A percentile compares a stretch with the other conserved stretches of the same genome.
These are phyloP conservation scores for Cladophialophora psammophila DNA, from an alignment of 2,329 filamentous ascomycete species.

Conservation along the genomic window DNA sequence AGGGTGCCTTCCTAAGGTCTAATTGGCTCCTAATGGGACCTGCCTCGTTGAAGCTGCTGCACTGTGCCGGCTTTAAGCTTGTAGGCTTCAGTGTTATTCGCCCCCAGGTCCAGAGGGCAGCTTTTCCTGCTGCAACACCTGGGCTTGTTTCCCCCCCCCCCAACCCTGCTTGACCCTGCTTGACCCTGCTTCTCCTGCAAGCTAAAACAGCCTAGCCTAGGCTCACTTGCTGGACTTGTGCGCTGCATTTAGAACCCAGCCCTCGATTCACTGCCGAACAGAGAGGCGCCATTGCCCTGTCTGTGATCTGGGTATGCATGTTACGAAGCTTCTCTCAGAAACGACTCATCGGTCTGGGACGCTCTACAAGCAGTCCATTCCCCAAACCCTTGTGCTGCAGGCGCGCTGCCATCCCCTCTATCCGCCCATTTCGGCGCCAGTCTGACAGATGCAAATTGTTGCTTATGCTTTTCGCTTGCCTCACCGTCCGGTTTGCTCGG, in stretches of 20 bases:
- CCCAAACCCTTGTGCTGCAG: not conserved
- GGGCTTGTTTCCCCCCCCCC: slow-evolving; percentile 28
- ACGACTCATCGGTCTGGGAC: not conserved
- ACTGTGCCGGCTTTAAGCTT: slow-evolving; percentile 28
- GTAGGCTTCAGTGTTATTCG: slow-evolving; percentile 17
- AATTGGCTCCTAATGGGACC: slow-evolving; percentile 23
- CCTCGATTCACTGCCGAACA: slow-evolving; percentile 19
- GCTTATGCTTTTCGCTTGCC: slow-evolving; percentile 6
- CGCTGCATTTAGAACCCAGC: slow-evolving; percentile 3
- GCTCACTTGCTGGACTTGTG: slow-evolving; percentile 16
- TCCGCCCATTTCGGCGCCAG: not conserved
- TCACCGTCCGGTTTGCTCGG: not conserved
- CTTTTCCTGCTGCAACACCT: slow-evolving; percentile 15
- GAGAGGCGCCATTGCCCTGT: not conserved
- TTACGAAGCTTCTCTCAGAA: not conserved
- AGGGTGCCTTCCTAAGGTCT: slow-evolving; percentile 17
- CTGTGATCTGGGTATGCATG: not conserved
- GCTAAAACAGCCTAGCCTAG: slow-evolving; percentile 33
- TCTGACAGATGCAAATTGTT: slow-evolving; percentile 14
- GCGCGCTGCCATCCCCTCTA: not conserved
- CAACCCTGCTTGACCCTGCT: no score
- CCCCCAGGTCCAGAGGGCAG: slow-evolving; percentile 13
- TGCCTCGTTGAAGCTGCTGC: slow-evolving; percentile 23
- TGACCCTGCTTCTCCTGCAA: slow-evolving; percentile 31
- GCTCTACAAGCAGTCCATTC: not conserved